A percentile compares a stretch with the other conserved stretches of the same genome.
These are phyloP conservation scores for Carex cristatella DNA, from an alignment of 176 grass and related monocot species.

Conservation along the genomic window DNA sequence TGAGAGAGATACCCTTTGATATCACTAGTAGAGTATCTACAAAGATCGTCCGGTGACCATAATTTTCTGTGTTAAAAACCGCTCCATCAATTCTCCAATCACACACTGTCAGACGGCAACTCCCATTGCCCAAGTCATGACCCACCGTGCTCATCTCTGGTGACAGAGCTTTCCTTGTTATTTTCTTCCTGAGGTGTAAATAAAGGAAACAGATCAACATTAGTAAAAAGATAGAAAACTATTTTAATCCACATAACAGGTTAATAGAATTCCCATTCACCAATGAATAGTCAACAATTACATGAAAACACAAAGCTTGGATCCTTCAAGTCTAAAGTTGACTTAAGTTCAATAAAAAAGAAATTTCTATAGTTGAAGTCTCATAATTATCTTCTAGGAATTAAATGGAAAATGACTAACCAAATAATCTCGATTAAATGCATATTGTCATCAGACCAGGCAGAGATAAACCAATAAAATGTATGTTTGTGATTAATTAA, in stretches of 20 bases:
- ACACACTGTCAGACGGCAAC: background rate
- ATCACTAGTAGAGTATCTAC: background rate
- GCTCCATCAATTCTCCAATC: background rate
- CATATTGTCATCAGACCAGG: no score
- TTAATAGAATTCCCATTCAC: background rate
- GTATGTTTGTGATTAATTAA: no score
- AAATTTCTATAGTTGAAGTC: no score
- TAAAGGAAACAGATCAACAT: background rate
- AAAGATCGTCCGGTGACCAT: background rate
- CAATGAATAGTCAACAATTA: no score
- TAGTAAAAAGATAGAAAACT: background rate
- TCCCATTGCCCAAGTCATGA: background rate
- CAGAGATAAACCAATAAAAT: no score
- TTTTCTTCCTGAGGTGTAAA: background rate
- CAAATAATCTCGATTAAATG: no score
- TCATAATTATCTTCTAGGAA: no score
- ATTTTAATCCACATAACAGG: background rate
- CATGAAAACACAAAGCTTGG: no score
- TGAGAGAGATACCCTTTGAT: background rate
- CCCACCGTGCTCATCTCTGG: background rate
- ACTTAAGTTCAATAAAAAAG: no score
- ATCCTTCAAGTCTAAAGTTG: no score
- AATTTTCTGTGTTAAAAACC: background rate
- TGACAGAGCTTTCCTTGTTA: background rate
- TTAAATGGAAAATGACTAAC: no score